Evolutionary conservation across 1,284 basidiomycete genomes (phyloP), one percentile per base, ranked within the genome.

Genomic region (Lentinula novae-zelandiae): DNA sequence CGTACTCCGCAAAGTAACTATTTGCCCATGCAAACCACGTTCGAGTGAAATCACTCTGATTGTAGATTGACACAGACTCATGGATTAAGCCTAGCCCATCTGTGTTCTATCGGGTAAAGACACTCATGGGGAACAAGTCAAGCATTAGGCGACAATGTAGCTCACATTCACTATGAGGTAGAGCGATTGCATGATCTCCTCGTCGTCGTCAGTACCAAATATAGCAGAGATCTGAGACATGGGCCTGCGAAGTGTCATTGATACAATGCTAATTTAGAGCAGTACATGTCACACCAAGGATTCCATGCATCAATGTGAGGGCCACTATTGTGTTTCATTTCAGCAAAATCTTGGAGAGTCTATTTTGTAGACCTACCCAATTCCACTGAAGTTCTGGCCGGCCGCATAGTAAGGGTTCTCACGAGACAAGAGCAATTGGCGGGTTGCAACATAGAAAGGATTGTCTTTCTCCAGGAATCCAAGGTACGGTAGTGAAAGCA

Each of bases 11-110:
- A 67, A 89, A 90, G 70, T 88, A 91, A 69, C 86, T 88, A 69
- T 90, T 90, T 12, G 85, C 89, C 89, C 89, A 92, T 13, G 89
- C 90, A 71, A 92, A 92, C 89, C 89, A 92, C 13, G 84, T 79
- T 15, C 90, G 79, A n/a, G 89, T 90, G 67, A 87, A 92, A 40
- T 80, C 78, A 1, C 72, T 73, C 13, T 70, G 66, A 51, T 85
- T 71, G 71, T 88, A 86, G 61, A 91, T 87, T 20, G 80, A 81
- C 67, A 84, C 79, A 1, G 85, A 88, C 70, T 92, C 90, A 67
- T 92, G 90, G 54, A 92, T 89, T 48, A 92, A 73, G 12, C 90
- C 89, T n/a, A 92, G 77, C 2, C 87, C 83, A 36, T 81, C 78
- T 1, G 89, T 89, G 69, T 88, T 89, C 89, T 87, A 17, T 58